These are phyloP conservation scores for Paracamarosporium sp. DNA, from an alignment of 2,329 filamentous ascomycete genomes.

Conservation along the genomic window DNA sequence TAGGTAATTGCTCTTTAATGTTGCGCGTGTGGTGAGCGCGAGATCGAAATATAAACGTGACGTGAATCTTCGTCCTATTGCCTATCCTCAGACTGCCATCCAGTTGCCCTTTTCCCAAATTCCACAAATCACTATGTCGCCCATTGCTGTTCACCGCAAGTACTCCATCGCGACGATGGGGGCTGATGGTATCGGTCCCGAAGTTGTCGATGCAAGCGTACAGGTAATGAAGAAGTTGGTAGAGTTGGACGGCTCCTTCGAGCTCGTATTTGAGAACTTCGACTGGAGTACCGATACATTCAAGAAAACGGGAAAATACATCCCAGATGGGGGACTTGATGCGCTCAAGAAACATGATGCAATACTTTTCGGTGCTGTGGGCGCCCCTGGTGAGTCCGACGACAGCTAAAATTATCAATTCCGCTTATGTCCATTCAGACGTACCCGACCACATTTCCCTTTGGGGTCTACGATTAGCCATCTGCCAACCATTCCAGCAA, in stretches of 20 bases:
- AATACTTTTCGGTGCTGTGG: constrained; percentile 73
- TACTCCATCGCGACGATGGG: constrained; percentile 59
- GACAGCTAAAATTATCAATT: neutral
- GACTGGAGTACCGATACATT: constrained; percentile 73
- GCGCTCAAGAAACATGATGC: constrained; percentile 67
- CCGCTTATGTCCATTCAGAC: constrained; percentile 37
- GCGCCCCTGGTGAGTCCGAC: constrained; percentile 58
- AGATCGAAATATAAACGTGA: neutral
- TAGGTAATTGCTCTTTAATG: neutral
- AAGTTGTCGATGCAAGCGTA: constrained; percentile 70
- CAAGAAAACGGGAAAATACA: constrained; percentile 70
- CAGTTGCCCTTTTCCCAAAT: neutral
- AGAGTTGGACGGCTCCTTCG: constrained; percentile 62
- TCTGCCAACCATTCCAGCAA: constrained; percentile 62
- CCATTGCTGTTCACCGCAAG: constrained; percentile 27
- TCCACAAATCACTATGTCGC: constrained; percentile 24
- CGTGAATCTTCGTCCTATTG: neutral
- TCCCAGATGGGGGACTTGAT: constrained; percentile 66
- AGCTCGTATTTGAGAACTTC: constrained; percentile 66
- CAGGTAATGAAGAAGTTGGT: constrained; percentile 65
- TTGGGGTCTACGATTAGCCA: constrained; percentile 63
- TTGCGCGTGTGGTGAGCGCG: neutral
- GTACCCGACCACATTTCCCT: constrained; percentile 65
- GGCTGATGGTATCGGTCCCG: constrained; percentile 73
- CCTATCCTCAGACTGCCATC: neutral